A percentile compares a stretch with the other conserved stretches of the same genome.
Evolutionary conservation across 2,329 filamentous ascomycete genomes (phyloP).

Genomic region (Tolypocladium inflatum): DNA sequence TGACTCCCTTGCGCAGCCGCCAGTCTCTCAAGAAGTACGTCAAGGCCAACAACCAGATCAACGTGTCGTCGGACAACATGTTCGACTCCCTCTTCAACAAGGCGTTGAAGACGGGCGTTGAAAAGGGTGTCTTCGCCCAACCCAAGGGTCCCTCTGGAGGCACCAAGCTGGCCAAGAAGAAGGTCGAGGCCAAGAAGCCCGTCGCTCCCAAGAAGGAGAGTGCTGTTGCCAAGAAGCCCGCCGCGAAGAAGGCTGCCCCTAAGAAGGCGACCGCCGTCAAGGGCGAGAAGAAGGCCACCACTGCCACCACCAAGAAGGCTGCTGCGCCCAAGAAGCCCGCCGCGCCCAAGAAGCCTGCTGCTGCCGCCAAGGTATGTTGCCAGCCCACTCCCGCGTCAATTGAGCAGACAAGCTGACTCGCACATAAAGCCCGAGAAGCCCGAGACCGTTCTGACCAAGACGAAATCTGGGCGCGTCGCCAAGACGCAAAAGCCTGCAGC

Average conservation of each 20-base stretch:
- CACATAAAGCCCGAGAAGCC: constrained; percentile 48
- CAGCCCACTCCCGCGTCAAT: neutral
- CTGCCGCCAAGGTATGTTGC: constrained; percentile 13
- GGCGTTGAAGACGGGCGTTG: constrained; percentile 71
- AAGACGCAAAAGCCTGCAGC: constrained; percentile 47
- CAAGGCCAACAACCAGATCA: constrained; percentile 43
- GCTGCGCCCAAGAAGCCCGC: constrained; percentile 20
- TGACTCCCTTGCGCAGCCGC: constrained; percentile 29
- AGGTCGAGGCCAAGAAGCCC: constrained; percentile 30
- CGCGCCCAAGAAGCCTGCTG: constrained; percentile 18
- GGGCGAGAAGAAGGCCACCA: constrained; percentile 57
- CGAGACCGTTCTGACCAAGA: constrained; percentile 61
- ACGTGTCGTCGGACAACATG: constrained; percentile 39
- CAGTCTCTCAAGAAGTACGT: constrained; percentile 54
- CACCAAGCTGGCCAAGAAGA: constrained; percentile 86
- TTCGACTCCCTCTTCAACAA: constrained; percentile 75
- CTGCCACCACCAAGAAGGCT: constrained; percentile 33
- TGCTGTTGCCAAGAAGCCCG: constrained; percentile 13
- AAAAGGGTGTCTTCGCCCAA: constrained; percentile 78
- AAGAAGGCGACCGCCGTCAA: constrained; percentile 20
- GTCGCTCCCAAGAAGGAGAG: constrained; percentile 21
- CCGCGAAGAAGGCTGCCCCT: constrained; percentile 15
- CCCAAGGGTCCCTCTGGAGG: constrained; percentile 88
- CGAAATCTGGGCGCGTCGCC: constrained; percentile 76
- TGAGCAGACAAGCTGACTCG: constrained; percentile 9